phyloP scores from a whole-genome alignment of 2,329 filamentous ascomycete species.

The Aspergillus eucalypticola region DNA sequence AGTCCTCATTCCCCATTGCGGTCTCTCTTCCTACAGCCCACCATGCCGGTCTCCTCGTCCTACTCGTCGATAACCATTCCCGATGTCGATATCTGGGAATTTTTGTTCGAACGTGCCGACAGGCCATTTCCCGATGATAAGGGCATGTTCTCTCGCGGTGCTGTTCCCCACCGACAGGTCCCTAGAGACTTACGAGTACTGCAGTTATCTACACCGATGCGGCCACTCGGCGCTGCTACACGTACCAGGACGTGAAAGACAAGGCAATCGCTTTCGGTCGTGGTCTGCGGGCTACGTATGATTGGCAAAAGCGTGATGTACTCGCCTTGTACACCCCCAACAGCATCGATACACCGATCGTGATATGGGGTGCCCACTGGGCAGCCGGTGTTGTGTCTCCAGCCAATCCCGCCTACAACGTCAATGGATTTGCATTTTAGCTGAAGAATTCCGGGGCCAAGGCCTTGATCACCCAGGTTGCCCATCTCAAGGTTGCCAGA shows the following conservation, averaged over 20 bases:
- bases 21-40: no score
- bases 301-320: constrained; percentile 81
- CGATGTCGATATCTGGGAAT: constrained; percentile 72
- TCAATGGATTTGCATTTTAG: constrained; percentile 80
- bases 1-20: no score
- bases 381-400: constrained; percentile 80
- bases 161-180: constrained; percentile 17
- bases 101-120: constrained; percentile 71
- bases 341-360: constrained; percentile 74
- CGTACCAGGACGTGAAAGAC: constrained; percentile 65
- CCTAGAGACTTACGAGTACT: no score
- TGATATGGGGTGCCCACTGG: constrained; percentile 80
- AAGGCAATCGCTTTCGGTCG: constrained; percentile 75
- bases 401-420: constrained; percentile 84
- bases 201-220: constrained; percentile 77
- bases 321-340: constrained; percentile 83
- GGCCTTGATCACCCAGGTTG: constrained; percentile 71
- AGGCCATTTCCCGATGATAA: constrained; percentile 70
- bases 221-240: constrained; percentile 69
- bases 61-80: constrained; percentile 70
- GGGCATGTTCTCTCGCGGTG: constrained; percentile 50
- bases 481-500: constrained; percentile 63
- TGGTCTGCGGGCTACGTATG: constrained; percentile 71
- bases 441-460: constrained; percentile 75
- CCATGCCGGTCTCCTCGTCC: constrained; percentile 70